A percentile compares a stretch with the other conserved stretches of the same genome.
phyloP scores from a whole-genome alignment of 2,329 filamentous ascomycete species.

The Leptodontidium sp. region DNA sequence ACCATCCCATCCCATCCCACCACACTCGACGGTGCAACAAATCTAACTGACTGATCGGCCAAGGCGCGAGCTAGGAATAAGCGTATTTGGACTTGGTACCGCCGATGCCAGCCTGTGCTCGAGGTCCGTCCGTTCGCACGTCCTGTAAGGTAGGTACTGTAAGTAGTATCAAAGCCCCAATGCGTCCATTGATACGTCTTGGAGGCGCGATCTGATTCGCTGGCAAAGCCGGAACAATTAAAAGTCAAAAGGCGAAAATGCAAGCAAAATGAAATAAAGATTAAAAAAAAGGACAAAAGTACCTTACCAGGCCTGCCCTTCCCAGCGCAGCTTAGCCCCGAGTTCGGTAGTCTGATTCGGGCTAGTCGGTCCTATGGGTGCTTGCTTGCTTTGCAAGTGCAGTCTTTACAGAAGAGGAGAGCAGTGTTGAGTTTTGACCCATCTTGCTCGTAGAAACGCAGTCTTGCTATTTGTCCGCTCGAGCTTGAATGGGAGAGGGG shows the following conservation, averaged over 20 bases:
- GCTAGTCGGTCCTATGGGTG: not conserved
- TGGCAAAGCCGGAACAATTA: no score
- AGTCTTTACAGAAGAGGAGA: no score
- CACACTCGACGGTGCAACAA: not conserved
- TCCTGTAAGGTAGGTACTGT: no score
- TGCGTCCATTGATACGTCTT: no score
- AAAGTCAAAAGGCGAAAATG: no score
- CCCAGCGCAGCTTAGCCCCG: not conserved
- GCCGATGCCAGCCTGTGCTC: not conserved
- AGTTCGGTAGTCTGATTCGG: not conserved
- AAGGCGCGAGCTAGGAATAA: slow-evolving; percentile 5
- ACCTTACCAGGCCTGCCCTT: no score
- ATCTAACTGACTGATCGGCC: not conserved
- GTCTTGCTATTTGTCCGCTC: not conserved
- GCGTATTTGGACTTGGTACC: not conserved
- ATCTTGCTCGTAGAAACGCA: not conserved
- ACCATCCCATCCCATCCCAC: not conserved
- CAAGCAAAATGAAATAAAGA: not conserved
- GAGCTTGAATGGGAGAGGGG: no score
- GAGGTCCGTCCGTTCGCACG: no score
- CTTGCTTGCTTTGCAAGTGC: no score
- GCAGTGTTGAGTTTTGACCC: not conserved
- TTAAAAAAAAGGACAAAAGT: not conserved
- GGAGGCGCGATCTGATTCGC: no score
- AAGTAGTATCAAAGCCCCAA: no score